Base-by-base conservation (phyloP, 306 rosid genomes). In the Carpinus viminea region DNA sequence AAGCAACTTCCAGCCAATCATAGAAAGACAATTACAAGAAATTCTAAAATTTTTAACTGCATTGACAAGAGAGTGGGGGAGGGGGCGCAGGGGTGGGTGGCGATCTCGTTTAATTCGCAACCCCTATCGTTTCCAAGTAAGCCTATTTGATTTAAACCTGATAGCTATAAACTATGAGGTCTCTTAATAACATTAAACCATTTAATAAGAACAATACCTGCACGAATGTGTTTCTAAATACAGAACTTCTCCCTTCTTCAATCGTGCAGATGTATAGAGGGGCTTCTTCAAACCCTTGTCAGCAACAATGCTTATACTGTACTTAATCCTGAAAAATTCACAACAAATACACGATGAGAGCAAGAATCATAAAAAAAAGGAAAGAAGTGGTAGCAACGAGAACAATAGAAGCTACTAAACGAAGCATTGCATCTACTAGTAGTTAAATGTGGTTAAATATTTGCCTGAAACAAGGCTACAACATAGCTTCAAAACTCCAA, bases 231-330 rank as follows among this genome's bases (percentile, higher is more conserved):
- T 91, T 84, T 95, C 98, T 75, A 95, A 74, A 81, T 95, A 95
- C 76, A 92, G 80, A 83, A 92, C 98, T 88, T 95, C 98, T 77
- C 98, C 98, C 90, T 90, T 95, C 90, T 91, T 95, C 87, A 95
- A 86, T 68, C 97, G 95, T 28, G 98, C 97, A 74, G 96, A 91
- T 70, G 98, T 92, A 78, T 88, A 95, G 31, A 90, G 90, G 47
- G 93, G 90, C 78, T 90, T 95, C 75, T 95, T 95, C 56, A 95
- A 86, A 81, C 98, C 98, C 88, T 92, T 95, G 85, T 95, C 98
- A 78, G 98, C 98, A 78, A 95, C 98, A 82, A 88, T 87, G 88
- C 98, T 92, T 85, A 95, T 95, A 79, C 97, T 92, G 83, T 95
- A 95, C 81, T 95, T 95, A 78, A 91, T 88, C 98, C 97, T 95